These are phyloP conservation scores for Penicillium frequentans DNA, from an alignment of 2,329 filamentous ascomycete genomes.

Conservation along the genomic window DNA sequence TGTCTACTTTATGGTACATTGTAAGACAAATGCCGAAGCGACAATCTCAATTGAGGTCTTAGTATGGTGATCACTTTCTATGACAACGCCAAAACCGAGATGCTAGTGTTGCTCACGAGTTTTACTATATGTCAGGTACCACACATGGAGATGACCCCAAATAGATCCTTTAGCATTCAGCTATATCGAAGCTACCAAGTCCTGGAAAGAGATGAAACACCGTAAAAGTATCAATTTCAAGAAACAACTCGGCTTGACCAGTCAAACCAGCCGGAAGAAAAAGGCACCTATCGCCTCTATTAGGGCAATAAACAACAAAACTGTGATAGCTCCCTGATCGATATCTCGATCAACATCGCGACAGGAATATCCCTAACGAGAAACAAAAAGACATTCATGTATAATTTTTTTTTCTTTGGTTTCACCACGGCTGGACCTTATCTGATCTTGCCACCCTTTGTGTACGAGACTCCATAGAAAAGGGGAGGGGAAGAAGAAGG, in stretches of 20 bases:
- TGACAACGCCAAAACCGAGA: too few species aligned
- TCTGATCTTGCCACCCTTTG: conserved; percentile 7
- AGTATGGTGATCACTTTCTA: too few species aligned
- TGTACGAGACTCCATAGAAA: conserved; percentile 4
- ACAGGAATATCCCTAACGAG: neutral
- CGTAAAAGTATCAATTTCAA: neutral
- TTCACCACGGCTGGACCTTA: conserved; percentile 1
- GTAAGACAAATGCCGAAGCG: too few species aligned
- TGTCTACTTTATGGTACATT: neutral
- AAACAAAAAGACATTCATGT: neutral
- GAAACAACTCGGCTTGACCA: conserved; percentile 1
- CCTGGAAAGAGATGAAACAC: neutral
- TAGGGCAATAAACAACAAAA: neutral
- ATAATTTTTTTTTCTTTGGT: neutral
- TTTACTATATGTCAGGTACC: too few species aligned
- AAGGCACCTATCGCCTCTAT: conserved; percentile 1
- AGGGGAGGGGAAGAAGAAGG: neutral
- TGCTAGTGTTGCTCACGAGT: too few species aligned
- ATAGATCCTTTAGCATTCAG: neutral
- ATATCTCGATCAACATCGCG: neutral
- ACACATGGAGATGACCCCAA: neutral
- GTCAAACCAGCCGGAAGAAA: conserved; percentile 2
- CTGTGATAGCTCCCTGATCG: neutral
- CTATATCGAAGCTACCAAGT: neutral
- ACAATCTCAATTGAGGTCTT: too few species aligned